Base-by-base conservation (phyloP, 148 eudicot genomes). In the Gaultheria prostrata region DNA sequence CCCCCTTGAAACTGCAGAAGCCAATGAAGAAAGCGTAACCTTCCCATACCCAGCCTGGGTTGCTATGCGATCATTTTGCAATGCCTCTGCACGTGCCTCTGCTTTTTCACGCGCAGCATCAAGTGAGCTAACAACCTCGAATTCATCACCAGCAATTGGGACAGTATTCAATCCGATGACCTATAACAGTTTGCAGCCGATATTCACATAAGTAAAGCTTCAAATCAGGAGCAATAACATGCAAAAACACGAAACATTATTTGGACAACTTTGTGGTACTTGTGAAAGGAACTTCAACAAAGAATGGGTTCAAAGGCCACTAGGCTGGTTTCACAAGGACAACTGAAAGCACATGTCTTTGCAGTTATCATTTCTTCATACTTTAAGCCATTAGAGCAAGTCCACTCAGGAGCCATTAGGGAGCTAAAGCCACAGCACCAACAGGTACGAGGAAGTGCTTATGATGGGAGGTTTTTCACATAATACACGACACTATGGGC, bases 91-190 rank as follows among this genome's bases (percentile, higher is more conserved):
- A 45, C 92, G 86, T 82, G 82, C 76, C 86, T 92, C 95, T 28
- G 98, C 97, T 88, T 80, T 92, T 89, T 91, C 97, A 83, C 97
- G 92, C 77, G 99, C 99, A 89, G 88, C 82, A 82, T 93, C 96
- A 80, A 97, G 97, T 73, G 99, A 89, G 32, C 82, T 86, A 83
- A 93, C 98, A 51, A 91, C 98, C 88, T 96, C 97, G 81, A 97
- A 97, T 85, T 92, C 97, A 83, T 97, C 99, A 82, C 99, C 99
- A 77, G 99, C 99, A 71, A 86, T 83, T 20, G 99, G 98, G 77
- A 97, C 99, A 87, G 91, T 92, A 80, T 93, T 92, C 83, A 97
- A 86, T 79, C 99, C 99, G 79, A 94, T 93, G 63, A 96, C 94
- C 99, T 96, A 90, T 56, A 78, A 26, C 67, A 78, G 50, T 51